A percentile compares a stretch with the other conserved stretches of the same genome.
These are phyloP conservation scores for Metschnikowia borealis DNA, from an alignment of 805 yeast species.

Conservation along the genomic window DNA sequence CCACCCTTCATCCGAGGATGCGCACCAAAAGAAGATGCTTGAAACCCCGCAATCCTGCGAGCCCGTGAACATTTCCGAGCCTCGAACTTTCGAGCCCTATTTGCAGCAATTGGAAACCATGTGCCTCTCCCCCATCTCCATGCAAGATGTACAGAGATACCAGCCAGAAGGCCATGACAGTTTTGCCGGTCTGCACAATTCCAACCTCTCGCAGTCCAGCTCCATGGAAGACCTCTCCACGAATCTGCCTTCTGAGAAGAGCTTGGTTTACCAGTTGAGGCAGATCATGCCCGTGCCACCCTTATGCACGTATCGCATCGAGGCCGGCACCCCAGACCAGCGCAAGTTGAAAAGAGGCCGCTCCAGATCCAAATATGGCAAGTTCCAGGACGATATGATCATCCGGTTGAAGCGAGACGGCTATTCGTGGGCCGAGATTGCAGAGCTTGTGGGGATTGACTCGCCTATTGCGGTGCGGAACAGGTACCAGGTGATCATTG, in stretches of 20 bases:
- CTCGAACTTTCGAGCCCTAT: background rate
- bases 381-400: constrained; percentile 64
- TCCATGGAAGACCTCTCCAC: background rate
- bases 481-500: constrained; percentile 74
- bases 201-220: background rate
- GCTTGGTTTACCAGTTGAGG: constrained; percentile 26
- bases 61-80: background rate
- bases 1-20: background rate
- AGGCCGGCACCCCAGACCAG: constrained; percentile 40
- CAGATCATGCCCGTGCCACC: constrained; percentile 48
- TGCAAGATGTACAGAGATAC: background rate
- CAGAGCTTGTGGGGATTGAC: constrained; percentile 59
- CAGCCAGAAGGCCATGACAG: background rate
- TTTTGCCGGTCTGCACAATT: background rate
- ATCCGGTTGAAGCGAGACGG: constrained; percentile 59
- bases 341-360: constrained; percentile 45
- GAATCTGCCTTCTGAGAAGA: too few species aligned
- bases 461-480: constrained; percentile 71
- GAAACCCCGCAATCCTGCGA: background rate
- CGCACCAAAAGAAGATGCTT: background rate
- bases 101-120: background rate
- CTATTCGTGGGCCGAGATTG: constrained; percentile 70
- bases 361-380: constrained; percentile 65
- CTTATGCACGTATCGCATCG: constrained; percentile 34
- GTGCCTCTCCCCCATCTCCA: background rate